Conservation (phyloP, 768 basidiomycete genomes). For the Leucosporidium creatinivorum region DNA sequence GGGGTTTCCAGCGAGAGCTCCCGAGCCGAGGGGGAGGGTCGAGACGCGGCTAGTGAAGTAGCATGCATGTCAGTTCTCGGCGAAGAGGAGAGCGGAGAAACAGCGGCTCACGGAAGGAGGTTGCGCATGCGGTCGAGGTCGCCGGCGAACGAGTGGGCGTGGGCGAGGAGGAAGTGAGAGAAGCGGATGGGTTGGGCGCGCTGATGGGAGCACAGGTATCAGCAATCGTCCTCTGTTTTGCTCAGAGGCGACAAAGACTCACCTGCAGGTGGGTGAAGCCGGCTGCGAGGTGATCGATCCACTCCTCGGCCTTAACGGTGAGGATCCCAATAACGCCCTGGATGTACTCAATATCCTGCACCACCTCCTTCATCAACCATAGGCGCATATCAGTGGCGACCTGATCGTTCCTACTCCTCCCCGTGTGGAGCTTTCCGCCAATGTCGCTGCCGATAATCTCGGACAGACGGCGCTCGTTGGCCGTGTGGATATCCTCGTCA, state of each 20-base stretch:
- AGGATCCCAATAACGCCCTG: slow-evolving; percentile 77
- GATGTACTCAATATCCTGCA: slow-evolving; percentile 59
- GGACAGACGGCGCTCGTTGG: slow-evolving; percentile 87
- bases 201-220: slow-evolving; percentile 44
- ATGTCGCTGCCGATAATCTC: slow-evolving; percentile 76
- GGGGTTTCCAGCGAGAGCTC: slow-evolving; percentile 93
- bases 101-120: slow-evolving; percentile 36
- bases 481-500: slow-evolving; percentile 98
- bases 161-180: slow-evolving; percentile 93
- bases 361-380: slow-evolving; percentile 79
- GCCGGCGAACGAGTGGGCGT: slow-evolving; percentile 84
- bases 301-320: slow-evolving; percentile 85
- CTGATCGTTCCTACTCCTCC: slow-evolving; percentile 94
- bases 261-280: slow-evolving; percentile 98
- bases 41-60: slow-evolving; percentile 67
- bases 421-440: slow-evolving; percentile 94
- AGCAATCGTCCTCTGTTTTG: not conserved
- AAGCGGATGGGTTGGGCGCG: slow-evolving; percentile 97
- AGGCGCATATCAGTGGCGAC: slow-evolving; percentile 97
- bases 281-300: slow-evolving; percentile 81
- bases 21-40: slow-evolving; percentile 85
- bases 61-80: no score
- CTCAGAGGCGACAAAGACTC: slow-evolving; percentile 19
- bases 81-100: no score
- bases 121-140: slow-evolving; percentile 48